These are phyloP conservation scores for Brassica juncea DNA, from an alignment of 345 rosid genomes.

Conservation along the genomic window DNA sequence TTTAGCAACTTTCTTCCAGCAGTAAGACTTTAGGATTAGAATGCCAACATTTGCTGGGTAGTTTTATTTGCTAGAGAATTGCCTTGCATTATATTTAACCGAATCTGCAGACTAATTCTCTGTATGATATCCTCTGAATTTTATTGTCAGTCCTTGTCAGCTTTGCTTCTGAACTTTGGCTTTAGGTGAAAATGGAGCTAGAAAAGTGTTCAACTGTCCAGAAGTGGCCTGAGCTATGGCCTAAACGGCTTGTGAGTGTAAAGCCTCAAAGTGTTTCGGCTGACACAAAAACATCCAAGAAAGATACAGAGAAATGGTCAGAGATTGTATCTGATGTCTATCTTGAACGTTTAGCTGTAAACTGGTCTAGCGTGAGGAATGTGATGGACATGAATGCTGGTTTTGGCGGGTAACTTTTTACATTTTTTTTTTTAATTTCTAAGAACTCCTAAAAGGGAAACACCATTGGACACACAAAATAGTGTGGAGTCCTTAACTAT, in stretches of 20 bases:
- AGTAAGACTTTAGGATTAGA: constrained; percentile 2
- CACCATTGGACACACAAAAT: no score
- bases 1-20: constrained; percentile 12
- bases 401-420: constrained; percentile 67
- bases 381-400: constrained; percentile 44
- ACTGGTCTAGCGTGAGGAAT: constrained; percentile 69
- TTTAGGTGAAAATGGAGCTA: constrained; percentile 51
- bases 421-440: neutral
- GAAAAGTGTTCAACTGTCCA: constrained; percentile 46
- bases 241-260: constrained; percentile 52
- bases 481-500: no score
- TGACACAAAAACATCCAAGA: constrained; percentile 42
- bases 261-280: constrained; percentile 58
- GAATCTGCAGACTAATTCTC: constrained; percentile 1
- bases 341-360: constrained; percentile 54
- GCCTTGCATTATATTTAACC: neutral
- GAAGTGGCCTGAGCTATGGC: no score
- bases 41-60: constrained; percentile 14
- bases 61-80: neutral
- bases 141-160: neutral
- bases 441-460: no score
- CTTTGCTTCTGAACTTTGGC: constrained; percentile 18
- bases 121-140: neutral
- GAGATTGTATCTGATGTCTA: constrained; percentile 66
- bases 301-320: constrained; percentile 80